phyloP scores from a whole-genome alignment of 805 yeast genomes.

The Starmerella floris region DNA sequence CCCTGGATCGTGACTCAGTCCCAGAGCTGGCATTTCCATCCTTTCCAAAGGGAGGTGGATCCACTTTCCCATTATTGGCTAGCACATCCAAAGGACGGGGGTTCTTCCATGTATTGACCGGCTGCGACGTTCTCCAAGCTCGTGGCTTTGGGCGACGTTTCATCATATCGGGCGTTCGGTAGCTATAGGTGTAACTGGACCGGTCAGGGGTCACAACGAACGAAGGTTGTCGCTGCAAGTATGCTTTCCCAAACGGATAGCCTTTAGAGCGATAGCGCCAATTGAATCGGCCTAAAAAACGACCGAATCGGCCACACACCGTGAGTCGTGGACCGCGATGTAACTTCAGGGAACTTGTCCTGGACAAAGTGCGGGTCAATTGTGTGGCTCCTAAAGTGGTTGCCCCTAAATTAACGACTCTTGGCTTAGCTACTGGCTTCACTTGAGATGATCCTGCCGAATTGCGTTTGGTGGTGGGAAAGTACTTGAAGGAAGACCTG shows the following conservation, averaged over 20 bases:
- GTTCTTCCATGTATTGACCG: conserved; percentile 16
- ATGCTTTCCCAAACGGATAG: conserved; percentile 11
- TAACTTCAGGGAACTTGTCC: neutral
- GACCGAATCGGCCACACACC: conserved; percentile 3
- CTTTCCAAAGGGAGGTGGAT: neutral
- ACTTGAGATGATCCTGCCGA: neutral
- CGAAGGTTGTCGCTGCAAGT: conserved; percentile 17
- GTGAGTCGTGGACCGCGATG: neutral
- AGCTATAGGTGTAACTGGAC: conserved; percentile 12
- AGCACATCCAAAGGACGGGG: conserved; percentile 14
- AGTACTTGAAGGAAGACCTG: too few relatives aligned
- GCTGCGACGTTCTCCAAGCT: conserved; percentile 12
- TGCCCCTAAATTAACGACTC: neutral
- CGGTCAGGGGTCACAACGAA: conserved; percentile 20
- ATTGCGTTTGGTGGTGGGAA: neutral
- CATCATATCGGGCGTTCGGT: conserved; percentile 12
- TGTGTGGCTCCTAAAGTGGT: too few relatives aligned
- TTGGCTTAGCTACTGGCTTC: neutral
- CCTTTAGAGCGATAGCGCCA: conserved; percentile 9
- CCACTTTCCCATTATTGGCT: conserved; percentile 5
- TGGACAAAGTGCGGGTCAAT: neutral
- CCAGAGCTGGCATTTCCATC: too few relatives aligned
- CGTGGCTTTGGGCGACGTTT: conserved; percentile 14
- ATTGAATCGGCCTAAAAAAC: conserved; percentile 8
- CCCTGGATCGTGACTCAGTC: too few relatives aligned